Evolutionary conservation across 2,329 filamentous ascomycete genomes (phyloP).

Genomic region (Fusarium setosum): DNA sequence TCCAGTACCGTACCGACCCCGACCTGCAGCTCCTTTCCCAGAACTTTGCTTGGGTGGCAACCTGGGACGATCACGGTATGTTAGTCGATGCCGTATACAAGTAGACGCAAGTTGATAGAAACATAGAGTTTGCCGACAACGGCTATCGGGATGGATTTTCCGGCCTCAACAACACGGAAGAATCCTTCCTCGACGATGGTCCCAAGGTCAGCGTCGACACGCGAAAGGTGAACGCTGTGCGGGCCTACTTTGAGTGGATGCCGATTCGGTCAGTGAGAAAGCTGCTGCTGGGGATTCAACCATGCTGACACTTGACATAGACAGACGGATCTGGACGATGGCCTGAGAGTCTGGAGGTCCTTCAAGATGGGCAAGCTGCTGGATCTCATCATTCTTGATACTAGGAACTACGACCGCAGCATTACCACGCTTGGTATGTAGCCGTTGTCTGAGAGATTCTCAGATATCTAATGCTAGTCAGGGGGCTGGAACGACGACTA

Average conservation of each 20-base stretch:
- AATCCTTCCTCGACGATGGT: constrained; percentile 22
- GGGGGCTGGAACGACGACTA: constrained; percentile 27
- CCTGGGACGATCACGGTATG: constrained; percentile 48
- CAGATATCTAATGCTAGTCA: neutral
- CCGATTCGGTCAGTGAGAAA: constrained; percentile 59
- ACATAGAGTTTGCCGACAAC: constrained; percentile 68
- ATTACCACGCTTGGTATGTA: constrained; percentile 61
- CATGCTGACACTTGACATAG: constrained; percentile 9
- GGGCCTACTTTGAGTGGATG: constrained; percentile 75
- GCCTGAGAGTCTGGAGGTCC: constrained; percentile 74
- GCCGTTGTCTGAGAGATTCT: neutral
- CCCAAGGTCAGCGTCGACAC: constrained; percentile 71
- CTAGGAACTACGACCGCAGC: constrained; percentile 74
- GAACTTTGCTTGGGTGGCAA: constrained; percentile 58
- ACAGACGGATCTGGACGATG: constrained; percentile 66
- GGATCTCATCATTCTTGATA: constrained; percentile 77
- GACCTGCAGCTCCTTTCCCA: constrained; percentile 55
- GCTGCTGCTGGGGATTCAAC: constrained; percentile 33
- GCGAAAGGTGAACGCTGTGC: constrained; percentile 78
- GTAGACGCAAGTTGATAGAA: accelerated
- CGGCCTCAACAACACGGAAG: constrained; percentile 64
- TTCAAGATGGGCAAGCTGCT: constrained; percentile 75
- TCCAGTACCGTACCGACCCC: constrained; percentile 54
- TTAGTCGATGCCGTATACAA: accelerated
- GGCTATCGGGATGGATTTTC: constrained; percentile 71